These are phyloP conservation scores for Pistacia integerrima DNA, from an alignment of 345 rosid genomes.

Conservation along the genomic window DNA sequence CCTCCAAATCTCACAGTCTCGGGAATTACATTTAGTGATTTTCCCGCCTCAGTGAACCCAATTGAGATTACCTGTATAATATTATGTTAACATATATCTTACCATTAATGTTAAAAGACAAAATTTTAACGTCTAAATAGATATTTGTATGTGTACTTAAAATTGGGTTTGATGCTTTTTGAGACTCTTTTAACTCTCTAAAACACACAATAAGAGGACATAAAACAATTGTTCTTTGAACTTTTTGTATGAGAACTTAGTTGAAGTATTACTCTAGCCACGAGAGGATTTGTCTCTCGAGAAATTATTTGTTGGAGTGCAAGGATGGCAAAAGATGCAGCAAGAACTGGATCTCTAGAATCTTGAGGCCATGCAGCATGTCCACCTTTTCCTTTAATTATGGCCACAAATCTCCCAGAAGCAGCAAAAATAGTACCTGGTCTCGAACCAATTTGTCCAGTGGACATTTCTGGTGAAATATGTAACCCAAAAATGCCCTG, in stretches of 20 bases:
- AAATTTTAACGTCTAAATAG: no score
- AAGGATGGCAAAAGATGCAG: conserved; percentile 46
- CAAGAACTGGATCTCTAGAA: conserved; percentile 44
- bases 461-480: conserved; percentile 36
- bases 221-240: no score
- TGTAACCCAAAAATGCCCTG: conserved; percentile 56
- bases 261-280: conserved; percentile 31
- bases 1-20: no score
- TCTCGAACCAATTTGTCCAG: conserved; percentile 29
- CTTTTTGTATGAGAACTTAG: background rate
- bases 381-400: conserved; percentile 48
- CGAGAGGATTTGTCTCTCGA: conserved; percentile 61
- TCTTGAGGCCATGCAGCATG: conserved; percentile 34
- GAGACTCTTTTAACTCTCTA: no score
- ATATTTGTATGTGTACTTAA: no score
- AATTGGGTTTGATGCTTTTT: no score
- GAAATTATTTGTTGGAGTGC: conserved; percentile 60
- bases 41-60: conserved; percentile 43
- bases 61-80: conserved; percentile 29
- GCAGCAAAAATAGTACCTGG: conserved; percentile 60
- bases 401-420: conserved; percentile 14
- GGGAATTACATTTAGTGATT: conserved; percentile 26
- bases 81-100: background rate
- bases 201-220: no score
- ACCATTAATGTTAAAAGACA: no score